Evolutionary conservation across 148 eudicot species (phyloP).

Genomic region (Persicaria tinctoria): DNA sequence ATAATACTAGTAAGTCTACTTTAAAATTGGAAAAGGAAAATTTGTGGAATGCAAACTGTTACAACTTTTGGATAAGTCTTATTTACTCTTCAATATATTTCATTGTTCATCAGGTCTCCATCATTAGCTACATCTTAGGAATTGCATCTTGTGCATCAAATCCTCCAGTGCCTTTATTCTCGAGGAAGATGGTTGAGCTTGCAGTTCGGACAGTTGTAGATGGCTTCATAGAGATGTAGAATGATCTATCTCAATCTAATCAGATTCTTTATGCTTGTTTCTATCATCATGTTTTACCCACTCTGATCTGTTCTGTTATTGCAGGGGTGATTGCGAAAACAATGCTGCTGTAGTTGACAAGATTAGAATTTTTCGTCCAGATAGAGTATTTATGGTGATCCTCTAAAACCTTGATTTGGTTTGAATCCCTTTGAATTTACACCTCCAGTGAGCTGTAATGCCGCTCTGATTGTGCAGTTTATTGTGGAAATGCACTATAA

Average conservation of each 20-base stretch:
- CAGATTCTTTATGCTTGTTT: constrained; percentile 9
- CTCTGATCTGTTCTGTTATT: constrained; percentile 11
- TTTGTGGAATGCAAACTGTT: no score
- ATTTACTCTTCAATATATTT: background rate
- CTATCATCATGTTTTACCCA: background rate
- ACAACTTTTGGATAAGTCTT: no score
- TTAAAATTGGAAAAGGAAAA: no score
- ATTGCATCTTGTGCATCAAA: constrained; percentile 63
- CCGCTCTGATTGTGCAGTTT: constrained; percentile 41
- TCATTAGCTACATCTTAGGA: constrained; percentile 67
- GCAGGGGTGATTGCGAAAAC: constrained; percentile 48
- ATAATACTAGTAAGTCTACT: no score
- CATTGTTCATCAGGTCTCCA: constrained; percentile 55
- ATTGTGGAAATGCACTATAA: constrained; percentile 85
- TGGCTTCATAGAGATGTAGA: constrained; percentile 80
- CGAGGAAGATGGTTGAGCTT: constrained; percentile 45
- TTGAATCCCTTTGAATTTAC: background rate
- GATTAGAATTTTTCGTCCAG: constrained; percentile 84
- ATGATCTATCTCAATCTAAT: constrained; percentile 6
- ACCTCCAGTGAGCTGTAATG: constrained; percentile 6
- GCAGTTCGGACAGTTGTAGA: constrained; percentile 85
- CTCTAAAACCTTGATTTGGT: constrained; percentile 6
- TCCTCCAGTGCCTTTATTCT: constrained; percentile 57
- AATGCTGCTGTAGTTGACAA: constrained; percentile 62
- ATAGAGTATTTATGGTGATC: constrained; percentile 88